Conservation (phyloP, 2,329 filamentous ascomycete species). For the Dothistroma septosporum region DNA sequence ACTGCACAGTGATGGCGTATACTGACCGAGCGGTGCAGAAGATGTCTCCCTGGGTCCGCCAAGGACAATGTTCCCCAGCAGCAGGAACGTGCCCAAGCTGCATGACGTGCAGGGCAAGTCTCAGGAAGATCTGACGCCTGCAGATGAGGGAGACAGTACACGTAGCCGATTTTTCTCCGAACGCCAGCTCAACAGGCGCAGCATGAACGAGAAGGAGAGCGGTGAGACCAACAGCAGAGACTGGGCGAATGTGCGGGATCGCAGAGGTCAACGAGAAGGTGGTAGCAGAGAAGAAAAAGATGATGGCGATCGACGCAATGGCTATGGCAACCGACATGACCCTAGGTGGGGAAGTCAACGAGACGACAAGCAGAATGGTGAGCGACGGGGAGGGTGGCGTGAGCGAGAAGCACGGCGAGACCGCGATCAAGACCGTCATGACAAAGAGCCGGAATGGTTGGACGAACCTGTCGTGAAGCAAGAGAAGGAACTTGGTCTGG, state of each 20-base stretch:
- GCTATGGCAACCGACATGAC: slow-evolving; percentile 66
- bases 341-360: slow-evolving; percentile 50
- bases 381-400: slow-evolving; percentile 56
- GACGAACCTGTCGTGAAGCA: slow-evolving; percentile 59
- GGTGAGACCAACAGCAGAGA: slow-evolving; percentile 49
- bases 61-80: slow-evolving; percentile 77
- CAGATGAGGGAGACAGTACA: slow-evolving; percentile 37
- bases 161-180: slow-evolving; percentile 42
- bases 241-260: slow-evolving; percentile 69
- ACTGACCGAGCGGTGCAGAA: slow-evolving; percentile 56
- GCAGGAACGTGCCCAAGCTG: slow-evolving; percentile 50
- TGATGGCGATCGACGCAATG: slow-evolving; percentile 58
- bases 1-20: not conserved
- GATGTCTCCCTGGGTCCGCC: slow-evolving; percentile 84
- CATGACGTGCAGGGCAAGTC: slow-evolving; percentile 30
- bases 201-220: slow-evolving; percentile 34
- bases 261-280: slow-evolving; percentile 40
- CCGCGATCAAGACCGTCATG: slow-evolving; percentile 56
- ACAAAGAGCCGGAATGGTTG: slow-evolving; percentile 89
- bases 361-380: slow-evolving; percentile 40
- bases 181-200: slow-evolving; percentile 42
- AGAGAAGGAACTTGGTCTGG: slow-evolving; percentile 51
- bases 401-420: slow-evolving; percentile 41
- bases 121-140: slow-evolving; percentile 33
- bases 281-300: slow-evolving; percentile 35